Evolutionary conservation across 306 rosid species (phyloP).

Genomic region (Prunus salicina): DNA sequence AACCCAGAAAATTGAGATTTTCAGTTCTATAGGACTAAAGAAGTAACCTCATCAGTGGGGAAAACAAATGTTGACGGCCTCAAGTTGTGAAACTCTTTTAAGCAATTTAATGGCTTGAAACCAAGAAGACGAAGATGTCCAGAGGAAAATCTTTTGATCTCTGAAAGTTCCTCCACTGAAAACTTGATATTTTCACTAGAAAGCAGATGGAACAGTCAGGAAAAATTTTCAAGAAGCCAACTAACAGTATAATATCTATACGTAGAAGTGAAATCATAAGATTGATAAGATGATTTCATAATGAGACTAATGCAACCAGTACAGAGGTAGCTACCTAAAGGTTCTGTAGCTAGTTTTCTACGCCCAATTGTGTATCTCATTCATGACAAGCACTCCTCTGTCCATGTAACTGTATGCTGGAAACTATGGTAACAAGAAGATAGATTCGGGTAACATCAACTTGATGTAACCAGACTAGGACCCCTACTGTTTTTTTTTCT

Average conservation of each 20-base stretch:
- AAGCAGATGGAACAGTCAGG: slow-evolving; percentile 20
- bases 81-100: slow-evolving; percentile 89
- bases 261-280: not conserved
- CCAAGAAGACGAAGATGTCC: slow-evolving; percentile 82
- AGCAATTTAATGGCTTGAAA: slow-evolving; percentile 85
- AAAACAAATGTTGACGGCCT: slow-evolving; percentile 85
- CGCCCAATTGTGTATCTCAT: not conserved
- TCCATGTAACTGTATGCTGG: not conserved
- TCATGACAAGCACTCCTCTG: not conserved
- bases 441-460: no score
- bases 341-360: not conserved
- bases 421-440: not conserved
- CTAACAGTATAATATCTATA: not conserved
- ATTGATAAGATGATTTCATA: not conserved
- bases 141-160: slow-evolving; percentile 61
- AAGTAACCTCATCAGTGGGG: slow-evolving; percentile 76
- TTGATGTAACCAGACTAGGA: no score
- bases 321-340: not conserved
- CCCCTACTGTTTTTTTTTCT: not conserved
- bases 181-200: slow-evolving; percentile 67
- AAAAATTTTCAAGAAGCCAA: slow-evolving; percentile 22
- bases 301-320: not conserved
- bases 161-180: slow-evolving; percentile 72
- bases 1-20: not conserved
- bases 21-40: not conserved